phyloP scores from a whole-genome alignment of 2,329 filamentous ascomycete genomes.

The Penicillium sp. region DNA sequence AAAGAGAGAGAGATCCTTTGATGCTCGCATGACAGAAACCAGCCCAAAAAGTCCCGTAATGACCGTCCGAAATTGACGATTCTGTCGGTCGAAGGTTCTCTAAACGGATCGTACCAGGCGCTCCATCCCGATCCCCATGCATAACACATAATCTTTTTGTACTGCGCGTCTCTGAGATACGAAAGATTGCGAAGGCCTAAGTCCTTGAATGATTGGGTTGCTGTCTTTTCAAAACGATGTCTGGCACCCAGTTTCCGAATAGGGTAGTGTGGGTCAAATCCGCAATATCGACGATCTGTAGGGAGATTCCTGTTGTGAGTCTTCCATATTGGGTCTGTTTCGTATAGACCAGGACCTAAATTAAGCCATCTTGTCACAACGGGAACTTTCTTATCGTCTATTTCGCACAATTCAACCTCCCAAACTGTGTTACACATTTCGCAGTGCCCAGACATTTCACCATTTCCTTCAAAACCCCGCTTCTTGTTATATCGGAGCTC shows the following conservation, averaged over 20 bases:
- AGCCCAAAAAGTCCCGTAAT: background rate
- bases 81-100: background rate
- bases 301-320: background rate
- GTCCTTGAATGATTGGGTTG: background rate
- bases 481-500: too few relatives aligned
- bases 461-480: too few relatives aligned
- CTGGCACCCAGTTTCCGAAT: background rate
- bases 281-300: background rate
- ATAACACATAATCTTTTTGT: background rate
- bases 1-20: too few relatives aligned
- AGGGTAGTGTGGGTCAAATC: background rate
- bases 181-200: constrained; percentile 1
- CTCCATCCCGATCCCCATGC: background rate
- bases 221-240: background rate
- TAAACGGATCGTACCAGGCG: background rate
- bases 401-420: background rate
- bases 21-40: too few relatives aligned
- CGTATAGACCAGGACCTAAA: constrained; percentile 6
- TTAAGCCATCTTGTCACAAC: constrained; percentile 13
- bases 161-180: background rate
- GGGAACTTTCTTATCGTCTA: constrained; percentile 1
- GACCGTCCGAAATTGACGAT: background rate
- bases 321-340: constrained; percentile 7
- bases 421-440: constrained; percentile 3
- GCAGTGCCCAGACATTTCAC: background rate